Conservation (phyloP, 2,329 filamentous ascomycete genomes). For the Epichloe festucae region DNA sequence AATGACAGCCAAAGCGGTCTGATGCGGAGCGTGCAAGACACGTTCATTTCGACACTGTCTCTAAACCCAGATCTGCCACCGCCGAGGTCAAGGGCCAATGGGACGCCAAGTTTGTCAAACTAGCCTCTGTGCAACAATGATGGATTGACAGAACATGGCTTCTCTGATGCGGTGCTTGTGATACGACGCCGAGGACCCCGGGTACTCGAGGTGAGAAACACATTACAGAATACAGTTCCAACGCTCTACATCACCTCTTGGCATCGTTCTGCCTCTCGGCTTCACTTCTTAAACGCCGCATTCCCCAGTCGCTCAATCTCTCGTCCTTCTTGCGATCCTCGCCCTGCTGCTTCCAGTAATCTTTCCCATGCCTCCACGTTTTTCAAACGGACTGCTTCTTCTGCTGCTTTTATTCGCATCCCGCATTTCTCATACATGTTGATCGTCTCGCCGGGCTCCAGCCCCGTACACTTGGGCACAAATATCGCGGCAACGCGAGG, state of each 20-base stretch:
- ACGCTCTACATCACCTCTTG: no score
- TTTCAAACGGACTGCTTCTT: constrained; percentile 76
- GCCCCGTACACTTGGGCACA: constrained; percentile 70
- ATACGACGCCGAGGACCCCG: no score
- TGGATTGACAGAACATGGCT: no score
- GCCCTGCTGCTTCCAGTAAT: constrained; percentile 60
- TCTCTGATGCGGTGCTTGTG: no score
- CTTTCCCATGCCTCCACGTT: constrained; percentile 64
- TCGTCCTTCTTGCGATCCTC: constrained; percentile 48
- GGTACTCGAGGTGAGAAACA: no score
- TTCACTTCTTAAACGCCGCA: constrained; percentile 36
- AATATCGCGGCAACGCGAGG: constrained; percentile 72
- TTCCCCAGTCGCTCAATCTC: constrained; percentile 75
- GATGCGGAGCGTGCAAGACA: neutral
- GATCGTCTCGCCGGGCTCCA: constrained; percentile 57
- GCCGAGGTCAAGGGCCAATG: no score
- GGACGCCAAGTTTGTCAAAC: no score
- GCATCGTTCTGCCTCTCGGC: no score
- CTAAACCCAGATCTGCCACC: neutral
- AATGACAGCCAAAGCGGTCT: neutral
- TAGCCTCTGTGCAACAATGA: no score
- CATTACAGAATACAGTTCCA: no score
- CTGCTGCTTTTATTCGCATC: constrained; percentile 73
- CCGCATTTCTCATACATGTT: constrained; percentile 97
- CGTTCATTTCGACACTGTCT: neutral